phyloP scores from a whole-genome alignment of 1,284 basidiomycete species.

The Cryptococcus deneoformans region DNA sequence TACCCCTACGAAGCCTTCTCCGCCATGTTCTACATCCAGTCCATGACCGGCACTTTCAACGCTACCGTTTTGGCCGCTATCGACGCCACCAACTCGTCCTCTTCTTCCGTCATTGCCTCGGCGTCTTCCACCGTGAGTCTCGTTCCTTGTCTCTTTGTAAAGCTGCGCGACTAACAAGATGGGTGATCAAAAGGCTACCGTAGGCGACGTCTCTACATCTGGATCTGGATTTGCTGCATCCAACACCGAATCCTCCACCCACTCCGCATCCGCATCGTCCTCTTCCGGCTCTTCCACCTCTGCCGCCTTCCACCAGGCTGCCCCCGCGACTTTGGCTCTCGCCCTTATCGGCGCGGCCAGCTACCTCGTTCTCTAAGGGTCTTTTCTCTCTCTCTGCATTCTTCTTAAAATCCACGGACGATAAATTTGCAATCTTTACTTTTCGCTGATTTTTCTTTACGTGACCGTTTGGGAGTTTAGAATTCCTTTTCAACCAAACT shows the following conservation, averaged over 20 bases:
- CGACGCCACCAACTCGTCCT: conserved; percentile 9
- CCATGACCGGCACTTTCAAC: conserved; percentile 48
- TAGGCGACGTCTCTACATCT: not conserved
- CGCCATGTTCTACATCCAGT: conserved; percentile 60
- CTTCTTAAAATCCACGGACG: not conserved
- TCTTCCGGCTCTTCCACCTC: conserved; percentile 9
- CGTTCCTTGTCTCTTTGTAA: not conserved
- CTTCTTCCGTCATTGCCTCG: not conserved
- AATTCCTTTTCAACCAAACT: not conserved
- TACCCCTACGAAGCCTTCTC: conserved; percentile 71
- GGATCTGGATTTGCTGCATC: not conserved
- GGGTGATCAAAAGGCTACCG: too few species aligned
- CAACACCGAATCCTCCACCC: not conserved
- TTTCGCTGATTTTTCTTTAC: not conserved
- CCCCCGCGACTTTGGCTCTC: conserved; percentile 21
- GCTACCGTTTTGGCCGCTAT: conserved; percentile 32
- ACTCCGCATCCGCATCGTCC: conserved; percentile 9
- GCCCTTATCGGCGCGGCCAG: conserved; percentile 22
- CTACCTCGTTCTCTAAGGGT: conserved; percentile 23
- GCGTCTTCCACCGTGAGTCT: not conserved
- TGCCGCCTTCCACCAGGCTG: conserved; percentile 11
- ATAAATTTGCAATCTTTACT: not conserved
- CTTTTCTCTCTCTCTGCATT: not conserved
- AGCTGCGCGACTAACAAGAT: too few species aligned
- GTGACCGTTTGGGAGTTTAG: not conserved